phyloP scores from a whole-genome alignment of 306 rosid genomes.

The Lablab purpureus region DNA sequence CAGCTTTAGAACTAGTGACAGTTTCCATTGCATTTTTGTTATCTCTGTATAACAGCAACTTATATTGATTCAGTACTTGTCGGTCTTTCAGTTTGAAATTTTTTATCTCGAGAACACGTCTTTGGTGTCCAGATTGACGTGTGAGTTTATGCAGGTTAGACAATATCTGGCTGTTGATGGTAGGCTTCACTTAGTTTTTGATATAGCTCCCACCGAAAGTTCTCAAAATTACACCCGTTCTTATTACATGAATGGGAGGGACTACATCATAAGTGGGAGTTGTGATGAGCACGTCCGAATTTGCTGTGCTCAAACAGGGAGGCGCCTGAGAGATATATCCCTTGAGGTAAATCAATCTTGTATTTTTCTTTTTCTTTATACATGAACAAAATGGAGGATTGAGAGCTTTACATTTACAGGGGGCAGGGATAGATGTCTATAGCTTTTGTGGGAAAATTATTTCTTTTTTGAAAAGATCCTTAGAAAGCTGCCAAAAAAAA shows the following conservation, averaged over 20 bases:
- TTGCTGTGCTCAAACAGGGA: conserved; percentile 89
- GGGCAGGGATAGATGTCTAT: neutral
- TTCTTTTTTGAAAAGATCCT: neutral
- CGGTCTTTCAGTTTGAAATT: conserved; percentile 16
- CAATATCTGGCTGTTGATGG: conserved; percentile 87
- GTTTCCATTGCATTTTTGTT: neutral
- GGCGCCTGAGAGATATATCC: conserved; percentile 80
- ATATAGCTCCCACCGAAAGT: conserved; percentile 76
- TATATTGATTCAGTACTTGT: conserved; percentile 22
- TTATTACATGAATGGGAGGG: conserved; percentile 90
- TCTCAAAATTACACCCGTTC: conserved; percentile 85
- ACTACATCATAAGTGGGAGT: conserved; percentile 86
- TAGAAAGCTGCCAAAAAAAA: neutral
- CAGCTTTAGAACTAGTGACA: conserved; percentile 21
- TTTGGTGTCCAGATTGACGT: conserved; percentile 38
- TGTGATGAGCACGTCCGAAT: conserved; percentile 87
- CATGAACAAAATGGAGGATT: neutral
- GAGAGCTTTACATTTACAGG: neutral
- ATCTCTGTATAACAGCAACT: neutral
- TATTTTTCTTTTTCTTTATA: conserved; percentile 5
- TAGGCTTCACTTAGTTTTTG: conserved; percentile 79
- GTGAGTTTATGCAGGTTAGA: conserved; percentile 64
- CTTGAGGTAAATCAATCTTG: conserved; percentile 67
- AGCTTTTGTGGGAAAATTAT: neutral
- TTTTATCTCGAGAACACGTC: conserved; percentile 26